Evolutionary conservation across 805 yeast species (phyloP), one percentile per base, ranked within the genome.

Genomic region (Metschnikowia lunata): DNA sequence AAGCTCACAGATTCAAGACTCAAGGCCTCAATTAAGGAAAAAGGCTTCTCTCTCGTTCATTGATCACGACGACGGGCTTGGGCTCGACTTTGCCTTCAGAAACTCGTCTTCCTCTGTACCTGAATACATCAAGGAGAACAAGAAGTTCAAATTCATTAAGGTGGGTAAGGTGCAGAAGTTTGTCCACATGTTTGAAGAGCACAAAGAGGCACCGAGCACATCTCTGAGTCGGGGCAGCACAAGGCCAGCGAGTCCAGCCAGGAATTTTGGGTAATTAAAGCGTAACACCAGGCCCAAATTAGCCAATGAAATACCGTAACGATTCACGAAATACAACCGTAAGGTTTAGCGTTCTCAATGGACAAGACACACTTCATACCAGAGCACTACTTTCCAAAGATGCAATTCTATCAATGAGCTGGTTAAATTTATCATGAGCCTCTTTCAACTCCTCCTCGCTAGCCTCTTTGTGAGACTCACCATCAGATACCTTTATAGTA

Each of bases 131-230:
- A 68, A 68, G 49, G 60, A 67, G 40, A 67, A 69, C 54, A 67
- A 65, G 45, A 71, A 70, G 52, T 71, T 68, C 56, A 68, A 66
- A 50, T 71, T 64, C 49, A 71, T 71, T 46, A 70, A 69, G 52
- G 70, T 71, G 23, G 75, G 75, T 1, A 71, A 71, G 49, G 76
- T 71, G 28, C 75, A 71, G 48, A 69, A 69, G 52, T 70, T 68
- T 50, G 75, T 71, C 10, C 60, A 60, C 50, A 58, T 71, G 52
- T 71, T 70, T 49, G 75, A 71, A 48, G 74, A 70, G 43, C 56
- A 62, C 45, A 48, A 27, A 32, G 57, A 49, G 12, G 42, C 48
- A 8, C 23, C 43, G 3, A 51, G 54, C 39, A 44, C 34, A 23
- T 27, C 34, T n/a, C 43, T 46, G 30, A 52, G 56, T 34, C 42